Evolutionary conservation across 768 basidiomycete genomes (phyloP).

Genomic region (Hericium erinaceus): DNA sequence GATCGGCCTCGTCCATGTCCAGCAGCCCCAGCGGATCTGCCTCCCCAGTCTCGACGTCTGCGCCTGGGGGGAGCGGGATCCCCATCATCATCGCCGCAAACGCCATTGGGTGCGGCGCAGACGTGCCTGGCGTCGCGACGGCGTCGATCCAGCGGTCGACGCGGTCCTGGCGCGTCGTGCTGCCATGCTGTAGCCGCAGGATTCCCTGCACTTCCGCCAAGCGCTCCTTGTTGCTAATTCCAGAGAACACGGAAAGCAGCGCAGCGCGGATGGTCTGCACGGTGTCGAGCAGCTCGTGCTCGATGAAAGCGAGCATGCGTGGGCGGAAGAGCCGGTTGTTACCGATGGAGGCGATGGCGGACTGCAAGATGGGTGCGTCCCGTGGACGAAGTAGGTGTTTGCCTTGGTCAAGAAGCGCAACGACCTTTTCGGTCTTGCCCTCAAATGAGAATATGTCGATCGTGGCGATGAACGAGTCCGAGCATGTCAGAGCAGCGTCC

Average conservation of each 20-base stretch:
- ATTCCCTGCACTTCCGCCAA: slow-evolving; percentile 36
- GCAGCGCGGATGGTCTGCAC: slow-evolving; percentile 32
- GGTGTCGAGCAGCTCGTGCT: slow-evolving; percentile 43
- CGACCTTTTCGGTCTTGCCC: slow-evolving; percentile 26
- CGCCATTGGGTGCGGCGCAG: slow-evolving; percentile 40
- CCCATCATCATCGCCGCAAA: slow-evolving; percentile 63
- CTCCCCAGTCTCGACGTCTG: slow-evolving; percentile 28
- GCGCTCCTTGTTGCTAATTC: slow-evolving; percentile 33
- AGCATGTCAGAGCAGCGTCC: slow-evolving; percentile 35
- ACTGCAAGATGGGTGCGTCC: slow-evolving; percentile 38
- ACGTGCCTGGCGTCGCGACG: slow-evolving; percentile 30
- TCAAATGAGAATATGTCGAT: slow-evolving; percentile 41
- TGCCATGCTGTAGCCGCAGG: slow-evolving; percentile 30
- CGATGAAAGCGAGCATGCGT: slow-evolving; percentile 34
- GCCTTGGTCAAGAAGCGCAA: slow-evolving; percentile 35
- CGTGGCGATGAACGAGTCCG: slow-evolving; percentile 45
- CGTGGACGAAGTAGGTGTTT: slow-evolving; percentile 52
- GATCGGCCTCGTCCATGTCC: slow-evolving; percentile 42
- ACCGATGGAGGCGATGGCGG: slow-evolving; percentile 33
- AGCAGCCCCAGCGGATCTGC: slow-evolving; percentile 41
- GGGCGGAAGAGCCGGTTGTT: slow-evolving; percentile 14
- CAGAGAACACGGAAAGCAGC: slow-evolving; percentile 37
- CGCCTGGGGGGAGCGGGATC: slow-evolving; percentile 30
- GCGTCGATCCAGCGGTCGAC: slow-evolving; percentile 45
- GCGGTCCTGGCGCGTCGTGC: slow-evolving; percentile 34